A percentile compares a stretch with the other conserved stretches of the same genome.
Conservation (phyloP, 306 rosid species). For the Medicago arabica region DNA sequence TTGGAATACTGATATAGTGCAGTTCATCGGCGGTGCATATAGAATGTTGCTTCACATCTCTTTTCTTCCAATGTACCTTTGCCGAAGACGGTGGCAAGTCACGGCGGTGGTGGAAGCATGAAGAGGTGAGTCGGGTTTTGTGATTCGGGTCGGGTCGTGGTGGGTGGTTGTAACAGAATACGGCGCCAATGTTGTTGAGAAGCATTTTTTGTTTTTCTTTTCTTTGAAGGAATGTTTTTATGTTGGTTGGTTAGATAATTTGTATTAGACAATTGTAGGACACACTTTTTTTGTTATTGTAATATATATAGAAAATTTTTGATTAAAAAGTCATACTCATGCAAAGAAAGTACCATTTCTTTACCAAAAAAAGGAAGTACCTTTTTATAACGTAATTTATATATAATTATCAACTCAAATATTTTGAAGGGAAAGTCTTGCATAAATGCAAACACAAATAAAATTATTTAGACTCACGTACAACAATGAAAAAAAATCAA, state of each 20-base stretch:
- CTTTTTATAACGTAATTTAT: too few species aligned
- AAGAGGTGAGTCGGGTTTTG: slow-evolving; percentile 21
- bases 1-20: slow-evolving; percentile 70
- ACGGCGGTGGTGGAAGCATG: slow-evolving; percentile 1
- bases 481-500: too few species aligned
- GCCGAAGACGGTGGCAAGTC: background rate
- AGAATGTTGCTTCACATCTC: slow-evolving; percentile 40
- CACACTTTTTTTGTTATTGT: too few species aligned
- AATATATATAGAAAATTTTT: too few species aligned
- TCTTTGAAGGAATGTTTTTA: background rate
- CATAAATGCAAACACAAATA: too few species aligned
- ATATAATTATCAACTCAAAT: too few species aligned
- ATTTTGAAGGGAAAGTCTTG: too few species aligned
- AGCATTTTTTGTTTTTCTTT: slow-evolving; percentile 32
- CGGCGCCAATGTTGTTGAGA: slow-evolving; percentile 40
- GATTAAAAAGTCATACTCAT: too few species aligned
- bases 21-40: slow-evolving; percentile 87
- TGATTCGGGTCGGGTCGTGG: slow-evolving; percentile 48
- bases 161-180: slow-evolving; percentile 15
- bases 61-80: slow-evolving; percentile 45
- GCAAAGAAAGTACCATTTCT: too few species aligned
- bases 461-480: too few species aligned
- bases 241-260: background rate
- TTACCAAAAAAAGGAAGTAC: too few species aligned
- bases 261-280: too few species aligned